Base-by-base conservation (phyloP, 2,329 filamentous ascomycete genomes). In the Epichloe amarillans region DNA sequence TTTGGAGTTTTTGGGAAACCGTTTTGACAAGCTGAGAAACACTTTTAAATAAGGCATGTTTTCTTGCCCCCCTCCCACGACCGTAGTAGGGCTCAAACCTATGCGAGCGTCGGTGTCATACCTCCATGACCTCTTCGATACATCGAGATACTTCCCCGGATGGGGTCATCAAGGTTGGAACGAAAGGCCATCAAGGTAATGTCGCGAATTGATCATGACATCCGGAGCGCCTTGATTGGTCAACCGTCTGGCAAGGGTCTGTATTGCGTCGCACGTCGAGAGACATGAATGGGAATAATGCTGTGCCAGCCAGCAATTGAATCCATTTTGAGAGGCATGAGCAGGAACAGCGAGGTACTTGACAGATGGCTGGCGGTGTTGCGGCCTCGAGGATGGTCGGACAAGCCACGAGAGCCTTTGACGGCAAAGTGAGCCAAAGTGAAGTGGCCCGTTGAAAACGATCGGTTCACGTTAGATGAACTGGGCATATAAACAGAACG, bases 141-240 rank as follows among this genome's bases (percentile, higher is more conserved):
- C 37, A 46, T 41, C 33, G 33, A 21, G 46, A 51, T 47, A 51
- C 50, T 40, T 45, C 33, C 12, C 41, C 17, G 23, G 46, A 41
- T 39, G 23, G 23, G 46, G 23, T 40, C 50, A 52, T 52, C 50
- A 52, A 46, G 50, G 50, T 52, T 42, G 40, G 35, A 30, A 46
- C 33, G 14, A n/a, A 14, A 17, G 26, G 23, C 46, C 26, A 52
- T 52, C 46, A 52, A 49, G 50, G 50, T 52, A 12, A 21, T 46
- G 12, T 19, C 15, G 35, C 45, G 38, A 44, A 37, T 33, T 19
- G 21, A 40, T 46, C 19, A 52, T 52, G 46, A 52, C 46, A 45
- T 46, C 42, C 33, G 3, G 8, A 14, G 23, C 33, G 33, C n/a
- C 33, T 10, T 52, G 23, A 52, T 52, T 49, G 50, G 50, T 6